Percentiles rank a stretch among this genome's conserved stretches.
Conservation (phyloP, 1,284 basidiomycete species). For the Macrocystidia cucumis region DNA sequence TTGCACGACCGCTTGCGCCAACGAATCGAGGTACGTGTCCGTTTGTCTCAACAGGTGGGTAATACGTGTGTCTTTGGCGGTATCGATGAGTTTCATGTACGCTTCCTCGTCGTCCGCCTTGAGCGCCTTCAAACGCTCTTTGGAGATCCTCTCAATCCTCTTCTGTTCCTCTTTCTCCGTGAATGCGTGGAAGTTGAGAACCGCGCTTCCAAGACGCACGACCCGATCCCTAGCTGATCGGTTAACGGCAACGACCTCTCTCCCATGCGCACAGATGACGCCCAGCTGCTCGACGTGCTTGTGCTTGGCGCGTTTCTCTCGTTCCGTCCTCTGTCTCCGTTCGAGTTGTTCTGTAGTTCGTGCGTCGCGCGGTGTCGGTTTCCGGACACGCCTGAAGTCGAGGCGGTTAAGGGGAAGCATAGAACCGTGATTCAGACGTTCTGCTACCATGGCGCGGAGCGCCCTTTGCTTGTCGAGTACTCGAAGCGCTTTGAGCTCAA, state of each 20-base stretch:
- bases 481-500: conserved; percentile 92
- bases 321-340: conserved; percentile 86
- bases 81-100: conserved; percentile 98
- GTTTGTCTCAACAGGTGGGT: conserved; percentile 95
- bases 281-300: conserved; percentile 94
- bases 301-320: conserved; percentile 91
- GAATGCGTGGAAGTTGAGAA: conserved; percentile 78
- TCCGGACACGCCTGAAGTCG: conserved; percentile 86
- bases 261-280: conserved; percentile 84
- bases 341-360: conserved; percentile 89
- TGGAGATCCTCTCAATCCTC: conserved; percentile 91
- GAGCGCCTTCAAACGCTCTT: conserved; percentile 97
- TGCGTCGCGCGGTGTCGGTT: conserved; percentile 86
- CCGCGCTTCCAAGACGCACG: conserved; percentile 78
- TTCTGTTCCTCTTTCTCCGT: conserved; percentile 99
- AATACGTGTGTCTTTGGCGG: conserved; percentile 98
- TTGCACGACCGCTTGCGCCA: conserved; percentile 90
- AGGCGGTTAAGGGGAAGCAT: conserved; percentile 87
- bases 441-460: conserved; percentile 81
- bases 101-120: conserved; percentile 99
- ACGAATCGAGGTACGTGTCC: conserved; percentile 90
- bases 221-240: conserved; percentile 71
- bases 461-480: conserved; percentile 87
- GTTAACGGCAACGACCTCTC: conserved; percentile 62
- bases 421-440: conserved; percentile 86